phyloP scores from a whole-genome alignment of 2,329 filamentous ascomycete species.

The Phaeoacremonium minimum region DNA sequence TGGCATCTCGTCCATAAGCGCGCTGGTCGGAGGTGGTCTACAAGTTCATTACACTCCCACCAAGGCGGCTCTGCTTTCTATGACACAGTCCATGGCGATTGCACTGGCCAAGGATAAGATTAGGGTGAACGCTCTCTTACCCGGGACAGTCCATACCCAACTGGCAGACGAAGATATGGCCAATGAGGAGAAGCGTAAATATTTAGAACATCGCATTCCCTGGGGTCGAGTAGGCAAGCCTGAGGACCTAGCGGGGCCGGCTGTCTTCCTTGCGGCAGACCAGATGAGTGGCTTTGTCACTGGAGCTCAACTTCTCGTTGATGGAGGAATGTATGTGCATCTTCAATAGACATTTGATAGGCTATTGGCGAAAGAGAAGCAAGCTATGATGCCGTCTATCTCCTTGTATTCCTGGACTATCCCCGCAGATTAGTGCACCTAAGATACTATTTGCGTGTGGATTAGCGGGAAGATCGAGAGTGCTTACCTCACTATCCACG shows the following conservation, averaged over 20 bases:
- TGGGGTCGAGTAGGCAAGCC: conserved; percentile 57
- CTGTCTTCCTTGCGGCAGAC: conserved; percentile 72
- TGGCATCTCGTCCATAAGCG: conserved; percentile 54
- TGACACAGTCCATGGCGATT: conserved; percentile 66
- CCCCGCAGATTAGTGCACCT: too few relatives aligned
- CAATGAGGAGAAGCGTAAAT: conserved; percentile 57
- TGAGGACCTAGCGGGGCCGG: conserved; percentile 63
- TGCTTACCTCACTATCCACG: too few relatives aligned
- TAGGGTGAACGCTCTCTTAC: conserved; percentile 65
- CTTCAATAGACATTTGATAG: too few relatives aligned
- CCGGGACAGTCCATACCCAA: conserved; percentile 67
- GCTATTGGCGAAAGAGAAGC: too few relatives aligned
- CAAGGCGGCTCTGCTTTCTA: conserved; percentile 63
- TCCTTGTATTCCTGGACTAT: too few relatives aligned
- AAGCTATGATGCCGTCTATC: too few relatives aligned
- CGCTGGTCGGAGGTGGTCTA: too few relatives aligned
- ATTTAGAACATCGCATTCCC: conserved; percentile 66
- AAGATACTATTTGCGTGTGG: too few relatives aligned
- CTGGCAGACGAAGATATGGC: conserved; percentile 65
- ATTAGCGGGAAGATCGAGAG: too few relatives aligned
- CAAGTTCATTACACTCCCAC: conserved; percentile 72
- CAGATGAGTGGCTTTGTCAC: conserved; percentile 66
- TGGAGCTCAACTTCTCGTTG: conserved; percentile 66
- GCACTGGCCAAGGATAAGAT: conserved; percentile 63
- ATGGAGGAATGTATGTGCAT: conserved; percentile 72